phyloP scores from a whole-genome alignment of 2,329 filamentous ascomycete species.

The Venturia carpophila region DNA sequence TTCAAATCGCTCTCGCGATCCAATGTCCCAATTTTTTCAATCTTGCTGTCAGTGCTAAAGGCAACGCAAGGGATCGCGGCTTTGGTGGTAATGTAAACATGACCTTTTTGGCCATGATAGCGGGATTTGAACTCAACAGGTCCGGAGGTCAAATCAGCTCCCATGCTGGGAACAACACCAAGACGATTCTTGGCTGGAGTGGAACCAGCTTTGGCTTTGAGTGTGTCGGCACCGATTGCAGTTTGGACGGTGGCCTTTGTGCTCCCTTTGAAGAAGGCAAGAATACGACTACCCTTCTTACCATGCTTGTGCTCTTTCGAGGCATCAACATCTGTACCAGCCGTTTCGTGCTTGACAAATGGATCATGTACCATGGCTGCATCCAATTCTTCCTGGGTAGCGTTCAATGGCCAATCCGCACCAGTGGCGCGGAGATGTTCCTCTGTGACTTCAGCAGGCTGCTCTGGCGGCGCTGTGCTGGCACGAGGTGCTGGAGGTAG shows the following conservation, averaged over 20 bases:
- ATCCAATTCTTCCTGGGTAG: conserved; percentile 57
- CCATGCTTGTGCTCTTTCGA: conserved; percentile 43
- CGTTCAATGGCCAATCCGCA: conserved; percentile 51
- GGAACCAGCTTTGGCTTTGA: conserved; percentile 57
- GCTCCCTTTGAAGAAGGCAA: conserved; percentile 61
- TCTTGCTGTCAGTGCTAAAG: conserved; percentile 50
- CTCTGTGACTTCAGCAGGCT: conserved; percentile 41
- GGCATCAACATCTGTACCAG: conserved; percentile 46
- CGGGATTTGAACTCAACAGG: conserved; percentile 71
- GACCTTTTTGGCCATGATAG: conserved; percentile 62
- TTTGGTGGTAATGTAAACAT: conserved; percentile 60
- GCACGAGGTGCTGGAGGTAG: conserved; percentile 53
- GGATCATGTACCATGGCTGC: conserved; percentile 47
- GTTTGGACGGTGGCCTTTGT: conserved; percentile 67
- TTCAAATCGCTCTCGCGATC: conserved; percentile 44
- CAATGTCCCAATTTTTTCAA: conserved; percentile 38
- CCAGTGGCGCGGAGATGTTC: conserved; percentile 45
- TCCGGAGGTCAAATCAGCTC: conserved; percentile 46
- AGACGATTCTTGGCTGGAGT: conserved; percentile 61
- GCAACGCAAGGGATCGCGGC: conserved; percentile 61
- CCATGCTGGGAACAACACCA: conserved; percentile 54
- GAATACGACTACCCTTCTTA: conserved; percentile 42
- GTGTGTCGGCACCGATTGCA: conserved; percentile 60
- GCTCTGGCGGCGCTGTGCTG: conserved; percentile 39
- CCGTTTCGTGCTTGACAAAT: conserved; percentile 40